Evolutionary conservation across 768 basidiomycete species (phyloP).

Genomic region (Phlebiopsis gigantea): DNA sequence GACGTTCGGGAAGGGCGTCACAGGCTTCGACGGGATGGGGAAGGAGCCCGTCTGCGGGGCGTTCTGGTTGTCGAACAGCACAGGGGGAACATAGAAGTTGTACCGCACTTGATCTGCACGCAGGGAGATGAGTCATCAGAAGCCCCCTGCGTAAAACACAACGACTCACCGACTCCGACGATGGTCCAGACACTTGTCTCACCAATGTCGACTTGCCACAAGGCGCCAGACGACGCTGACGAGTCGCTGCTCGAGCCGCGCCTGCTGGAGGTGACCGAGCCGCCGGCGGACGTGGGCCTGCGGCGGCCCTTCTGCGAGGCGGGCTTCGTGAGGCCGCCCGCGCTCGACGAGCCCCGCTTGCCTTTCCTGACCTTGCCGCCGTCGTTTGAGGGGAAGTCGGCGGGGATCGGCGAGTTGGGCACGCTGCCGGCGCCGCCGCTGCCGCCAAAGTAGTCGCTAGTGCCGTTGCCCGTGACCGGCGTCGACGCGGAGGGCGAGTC

Average conservation of each 20-base stretch:
- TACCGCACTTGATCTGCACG: slow-evolving; percentile 80
- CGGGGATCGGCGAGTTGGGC: slow-evolving; percentile 61
- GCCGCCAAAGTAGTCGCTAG: slow-evolving; percentile 62
- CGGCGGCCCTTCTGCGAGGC: slow-evolving; percentile 55
- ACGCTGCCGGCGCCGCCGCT: slow-evolving; percentile 52
- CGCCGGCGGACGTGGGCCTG: slow-evolving; percentile 59
- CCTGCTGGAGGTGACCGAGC: slow-evolving; percentile 61
- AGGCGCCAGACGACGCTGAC: slow-evolving; percentile 69
- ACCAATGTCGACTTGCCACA: slow-evolving; percentile 89
- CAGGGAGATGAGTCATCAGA: neutral
- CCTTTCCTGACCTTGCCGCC: slow-evolving; percentile 79
- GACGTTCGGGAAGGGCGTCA: slow-evolving; percentile 82
- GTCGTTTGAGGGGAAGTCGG: slow-evolving; percentile 73
- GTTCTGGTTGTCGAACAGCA: slow-evolving; percentile 76
- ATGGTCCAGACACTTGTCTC: slow-evolving; percentile 95
- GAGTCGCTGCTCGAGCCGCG: slow-evolving; percentile 64
- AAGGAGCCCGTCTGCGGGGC: slow-evolving; percentile 67
- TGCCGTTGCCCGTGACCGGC: slow-evolving; percentile 35
- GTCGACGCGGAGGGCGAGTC: slow-evolving; percentile 65
- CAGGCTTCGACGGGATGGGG: slow-evolving; percentile 75
- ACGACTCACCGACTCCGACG: slow-evolving; percentile 73
- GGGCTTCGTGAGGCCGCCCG: slow-evolving; percentile 43
- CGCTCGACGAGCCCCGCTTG: slow-evolving; percentile 73
- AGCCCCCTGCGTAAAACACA: no score
- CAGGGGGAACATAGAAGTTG: slow-evolving; percentile 88